phyloP scores from a whole-genome alignment of 2,329 filamentous ascomycete species.

The Ilyonectria destructans region DNA sequence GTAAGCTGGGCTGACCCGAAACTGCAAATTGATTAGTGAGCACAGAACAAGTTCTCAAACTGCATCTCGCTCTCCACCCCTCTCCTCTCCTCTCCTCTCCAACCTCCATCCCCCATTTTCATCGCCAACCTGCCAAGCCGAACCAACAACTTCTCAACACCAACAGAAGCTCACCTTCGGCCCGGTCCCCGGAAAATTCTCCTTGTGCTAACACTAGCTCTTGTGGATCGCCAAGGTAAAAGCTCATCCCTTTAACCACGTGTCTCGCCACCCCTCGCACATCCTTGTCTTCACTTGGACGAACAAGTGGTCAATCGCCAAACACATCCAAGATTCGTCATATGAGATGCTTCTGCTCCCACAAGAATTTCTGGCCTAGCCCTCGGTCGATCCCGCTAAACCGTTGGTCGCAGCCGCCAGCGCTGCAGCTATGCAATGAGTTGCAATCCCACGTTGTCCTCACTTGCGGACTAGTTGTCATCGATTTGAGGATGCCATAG shows the following conservation, averaged over 20 bases:
- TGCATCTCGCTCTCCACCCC: background rate
- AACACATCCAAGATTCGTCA: constrained; percentile 1
- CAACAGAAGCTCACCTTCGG: background rate
- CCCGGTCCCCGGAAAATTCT: background rate
- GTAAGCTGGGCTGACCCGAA: background rate
- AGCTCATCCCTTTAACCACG: constrained; percentile 21
- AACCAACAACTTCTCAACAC: background rate
- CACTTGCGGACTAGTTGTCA: background rate
- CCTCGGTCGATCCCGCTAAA: background rate
- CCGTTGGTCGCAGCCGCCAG: background rate
- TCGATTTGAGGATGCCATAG: background rate
- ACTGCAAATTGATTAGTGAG: background rate
- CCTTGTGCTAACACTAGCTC: background rate
- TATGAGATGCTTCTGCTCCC: background rate
- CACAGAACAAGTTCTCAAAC: background rate
- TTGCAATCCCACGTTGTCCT: background rate
- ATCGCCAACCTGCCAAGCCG: background rate
- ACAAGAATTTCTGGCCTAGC: background rate
- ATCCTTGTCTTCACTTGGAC: background rate
- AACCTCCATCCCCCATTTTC: background rate
- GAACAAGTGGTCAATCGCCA: constrained; percentile 9
- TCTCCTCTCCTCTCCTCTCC: background rate
- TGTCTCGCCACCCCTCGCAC: constrained; percentile 11
- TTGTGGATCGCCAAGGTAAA: constrained; percentile 10
- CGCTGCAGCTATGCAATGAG: background rate